Evolutionary conservation across 768 basidiomycete genomes (phyloP).

Genomic region (Pulveroboletus sp.): DNA sequence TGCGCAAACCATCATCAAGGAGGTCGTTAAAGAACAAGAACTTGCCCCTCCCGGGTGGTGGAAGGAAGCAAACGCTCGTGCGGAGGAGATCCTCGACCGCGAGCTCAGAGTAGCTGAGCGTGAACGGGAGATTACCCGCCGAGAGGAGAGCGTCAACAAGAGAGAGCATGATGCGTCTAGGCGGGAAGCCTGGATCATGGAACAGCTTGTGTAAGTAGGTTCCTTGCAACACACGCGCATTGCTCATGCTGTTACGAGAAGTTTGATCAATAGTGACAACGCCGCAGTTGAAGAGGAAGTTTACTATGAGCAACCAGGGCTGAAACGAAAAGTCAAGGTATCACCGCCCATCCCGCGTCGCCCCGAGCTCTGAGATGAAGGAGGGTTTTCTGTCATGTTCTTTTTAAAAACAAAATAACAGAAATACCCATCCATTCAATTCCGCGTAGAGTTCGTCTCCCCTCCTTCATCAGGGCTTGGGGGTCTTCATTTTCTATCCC

Average conservation of each 20-base stretch:
- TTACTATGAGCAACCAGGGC: constrained; percentile 63
- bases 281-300: constrained; percentile 75
- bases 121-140: constrained; percentile 80
- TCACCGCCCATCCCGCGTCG: constrained; percentile 76
- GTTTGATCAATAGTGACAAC: constrained; percentile 64
- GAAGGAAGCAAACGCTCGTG: constrained; percentile 59
- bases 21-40: constrained; percentile 78
- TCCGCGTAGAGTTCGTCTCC: constrained; percentile 71
- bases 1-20: constrained; percentile 79
- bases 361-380: constrained; percentile 95
- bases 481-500: constrained; percentile 68
- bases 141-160: constrained; percentile 81
- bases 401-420: constrained; percentile 25
- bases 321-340: constrained; percentile 88
- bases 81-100: constrained; percentile 79
- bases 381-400: constrained; percentile 48
- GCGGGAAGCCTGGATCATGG: constrained; percentile 90
- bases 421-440: constrained; percentile 29
- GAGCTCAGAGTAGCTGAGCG: constrained; percentile 82
- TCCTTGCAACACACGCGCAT: not conserved
- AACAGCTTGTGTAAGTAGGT: constrained; percentile 72
- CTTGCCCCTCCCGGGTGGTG: constrained; percentile 79
- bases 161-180: constrained; percentile 83
- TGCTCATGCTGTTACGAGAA: constrained; percentile 24
- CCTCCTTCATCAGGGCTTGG: constrained; percentile 90